A percentile compares a stretch with the other conserved stretches of the same genome.
phyloP scores from a whole-genome alignment of 2,329 filamentous ascomycete genomes.

The Rhinocladiella similis region DNA sequence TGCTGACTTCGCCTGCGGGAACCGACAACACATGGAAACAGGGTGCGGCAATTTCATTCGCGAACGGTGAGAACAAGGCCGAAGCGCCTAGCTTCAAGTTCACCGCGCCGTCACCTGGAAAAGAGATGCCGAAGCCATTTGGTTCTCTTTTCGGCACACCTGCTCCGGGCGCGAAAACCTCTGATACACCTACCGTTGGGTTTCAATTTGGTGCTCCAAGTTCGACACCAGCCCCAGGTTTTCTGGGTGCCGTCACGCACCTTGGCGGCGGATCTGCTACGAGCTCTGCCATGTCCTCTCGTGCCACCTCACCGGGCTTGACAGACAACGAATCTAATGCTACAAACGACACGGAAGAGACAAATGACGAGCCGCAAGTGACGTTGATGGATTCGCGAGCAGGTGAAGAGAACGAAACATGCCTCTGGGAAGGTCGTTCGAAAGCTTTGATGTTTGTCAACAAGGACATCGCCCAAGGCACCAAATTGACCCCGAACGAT shows the following conservation, averaged over 20 bases:
- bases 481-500: slow-evolving; percentile 42
- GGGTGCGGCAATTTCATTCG: slow-evolving; percentile 50
- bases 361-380: slow-evolving; percentile 59
- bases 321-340: slow-evolving; percentile 44
- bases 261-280: slow-evolving; percentile 32
- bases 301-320: slow-evolving; percentile 48
- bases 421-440: slow-evolving; percentile 68
- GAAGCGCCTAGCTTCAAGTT: slow-evolving; percentile 30
- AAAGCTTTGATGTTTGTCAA: slow-evolving; percentile 65
- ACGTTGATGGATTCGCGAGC: slow-evolving; percentile 67
- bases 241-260: slow-evolving; percentile 31
- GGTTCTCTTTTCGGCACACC: slow-evolving; percentile 34
- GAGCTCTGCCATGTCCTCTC: slow-evolving; percentile 42
- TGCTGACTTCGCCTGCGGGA: slow-evolving; percentile 26
- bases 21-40: slow-evolving; percentile 51
- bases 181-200: slow-evolving; percentile 32
- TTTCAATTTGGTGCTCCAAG: slow-evolving; percentile 40
- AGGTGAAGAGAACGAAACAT: slow-evolving; percentile 71
- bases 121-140: slow-evolving; percentile 33
- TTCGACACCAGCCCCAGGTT: slow-evolving; percentile 29
- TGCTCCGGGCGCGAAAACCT: slow-evolving; percentile 20
- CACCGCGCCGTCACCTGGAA: slow-evolving; percentile 32
- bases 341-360: slow-evolving; percentile 50
- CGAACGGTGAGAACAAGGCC: slow-evolving; percentile 31
- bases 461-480: slow-evolving; percentile 45